Base-by-base conservation (phyloP, 176 grass and related monocot species). In the Rhynchospora pubera region DNA sequence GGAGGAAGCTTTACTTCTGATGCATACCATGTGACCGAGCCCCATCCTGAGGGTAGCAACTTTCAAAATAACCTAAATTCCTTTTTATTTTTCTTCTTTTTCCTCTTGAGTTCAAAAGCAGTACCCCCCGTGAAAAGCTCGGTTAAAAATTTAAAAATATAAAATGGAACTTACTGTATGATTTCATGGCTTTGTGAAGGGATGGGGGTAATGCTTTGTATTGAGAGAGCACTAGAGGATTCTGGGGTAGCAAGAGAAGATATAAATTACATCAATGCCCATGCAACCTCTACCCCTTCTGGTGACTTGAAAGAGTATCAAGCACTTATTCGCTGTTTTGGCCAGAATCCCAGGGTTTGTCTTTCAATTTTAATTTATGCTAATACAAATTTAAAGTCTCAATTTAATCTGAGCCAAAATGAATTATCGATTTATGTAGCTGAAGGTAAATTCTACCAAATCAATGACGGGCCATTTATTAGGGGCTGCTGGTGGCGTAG, bases 1-100 rank as follows among this genome's bases (percentile, higher is more conserved):
- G 97, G 97, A 90, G 97, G 97, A 89, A 99, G 97, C 77, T 99
- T 99, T 65, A 99, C 91, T 45, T 99, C 92, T 65, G 97, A 99
- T 91, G 97, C 97, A 34, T 96, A 99, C 86, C 97, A 99, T 83
- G 92, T 99, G 91, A 99, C 97, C 1, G 92, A 99, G 77, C 97
- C 97, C 34, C 97, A 99, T 89, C 97, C 93, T 87, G 93, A 96
- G 88, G 97, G 97, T 93, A 83, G 92, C 34, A 47, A 65, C 15
- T 30, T 65, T 18, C 13, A 83, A 45, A 52, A 67, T 32, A 85
- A 78, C 21, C 48, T 50, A 14, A 70, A 21, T 77, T 53, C 32
- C 45, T 15, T 28, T 87, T 55, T 46, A 50, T 52, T 78, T 22
- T n/a, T 86, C 43, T 32, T 45, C 16, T 18, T 87, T 42, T 39